Base-by-base conservation (phyloP, 176 grass and related monocot species). In the Carex pumila region DNA sequence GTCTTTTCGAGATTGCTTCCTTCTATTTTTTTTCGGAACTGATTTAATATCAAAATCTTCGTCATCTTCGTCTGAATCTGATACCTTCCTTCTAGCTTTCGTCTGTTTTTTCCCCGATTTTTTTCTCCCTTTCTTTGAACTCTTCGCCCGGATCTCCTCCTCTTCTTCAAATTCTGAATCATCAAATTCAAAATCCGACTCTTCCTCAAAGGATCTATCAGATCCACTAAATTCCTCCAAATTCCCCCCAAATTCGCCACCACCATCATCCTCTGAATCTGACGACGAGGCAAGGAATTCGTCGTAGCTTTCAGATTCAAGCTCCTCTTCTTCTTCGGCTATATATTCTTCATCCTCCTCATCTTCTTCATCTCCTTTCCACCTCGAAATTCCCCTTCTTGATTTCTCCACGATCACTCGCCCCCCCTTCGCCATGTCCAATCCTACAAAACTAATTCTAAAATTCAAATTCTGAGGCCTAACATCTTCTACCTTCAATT, bases 151-250 rank as follows among this genome's bases (percentile, higher is more conserved):
- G 9, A 84, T 74, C 49, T 90, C 94, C 5, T 90, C 90, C 1
- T 87, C 91, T 0, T 89, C 89, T 67, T 83, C 81, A 15, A 95
- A 95, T 78, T 95, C 90, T 36, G 84, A 81, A 25, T 95, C 93
- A 79, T 82, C 69, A 5, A 88, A 73, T 29, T 97, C 91, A n/a
- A 92, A 92, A 17, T 83, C 84, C 12, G 91, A 89, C 1, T 87
- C 91, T 32, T 80, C 56, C 0, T 79, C 77, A 45, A 75, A 84
- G 29, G 65, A 60, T 71, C 75, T 30, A 30, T 89, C 75, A 85
- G 88, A 88, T 83, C 43, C 81, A 53, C 81, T 83, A 52, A 55
- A 83, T 30, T 68, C 81, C 58, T 37, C 81, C 37, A 65, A 69
- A 83, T 83, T 83, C 0, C 25, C 81, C 41, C 37, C 62, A 83